Conservation (phyloP, 139 green algal species). For the Volvox reticuliferus region DNA sequence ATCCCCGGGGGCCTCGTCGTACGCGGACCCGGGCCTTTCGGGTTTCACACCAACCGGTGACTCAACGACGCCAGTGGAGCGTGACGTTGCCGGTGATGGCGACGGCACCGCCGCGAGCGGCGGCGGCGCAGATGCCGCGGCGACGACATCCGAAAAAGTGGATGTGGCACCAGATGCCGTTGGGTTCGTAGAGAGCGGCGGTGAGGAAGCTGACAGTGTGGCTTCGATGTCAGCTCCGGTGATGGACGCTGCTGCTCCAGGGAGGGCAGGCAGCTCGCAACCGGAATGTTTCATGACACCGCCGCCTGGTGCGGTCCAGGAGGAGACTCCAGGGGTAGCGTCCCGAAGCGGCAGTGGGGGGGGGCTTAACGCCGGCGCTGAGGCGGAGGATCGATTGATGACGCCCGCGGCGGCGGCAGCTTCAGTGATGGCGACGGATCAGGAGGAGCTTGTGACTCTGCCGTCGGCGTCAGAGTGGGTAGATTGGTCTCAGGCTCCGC, state of each 20-base stretch:
- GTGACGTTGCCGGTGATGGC: neutral
- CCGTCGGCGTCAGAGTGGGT: constrained; percentile 16
- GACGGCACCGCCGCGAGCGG: neutral
- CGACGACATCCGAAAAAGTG: neutral
- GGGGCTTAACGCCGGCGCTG: neutral
- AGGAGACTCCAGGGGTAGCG: too few relatives aligned
- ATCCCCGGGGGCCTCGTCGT: constrained; percentile 1
- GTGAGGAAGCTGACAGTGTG: neutral
- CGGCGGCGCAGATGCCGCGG: neutral
- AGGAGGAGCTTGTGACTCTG: neutral
- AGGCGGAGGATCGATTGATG: neutral
- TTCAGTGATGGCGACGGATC: neutral
- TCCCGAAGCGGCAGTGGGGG: neutral
- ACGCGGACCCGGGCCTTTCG: neutral
- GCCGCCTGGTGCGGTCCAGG: too few relatives aligned
- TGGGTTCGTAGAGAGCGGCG: neutral
- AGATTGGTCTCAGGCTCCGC: constrained; percentile 38
- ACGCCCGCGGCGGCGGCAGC: neutral
- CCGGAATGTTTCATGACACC: too few relatives aligned
- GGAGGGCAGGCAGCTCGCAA: too few relatives aligned
- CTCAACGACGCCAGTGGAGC: neutral
- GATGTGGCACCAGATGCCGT: neutral
- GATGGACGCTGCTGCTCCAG: too few relatives aligned
- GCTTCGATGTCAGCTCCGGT: too few relatives aligned
- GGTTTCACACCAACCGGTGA: constrained; percentile 12